A percentile compares a stretch with the other conserved stretches of the same genome.
Conservation (phyloP, 1,139 yeast genomes). For the Candida neerlandica region DNA sequence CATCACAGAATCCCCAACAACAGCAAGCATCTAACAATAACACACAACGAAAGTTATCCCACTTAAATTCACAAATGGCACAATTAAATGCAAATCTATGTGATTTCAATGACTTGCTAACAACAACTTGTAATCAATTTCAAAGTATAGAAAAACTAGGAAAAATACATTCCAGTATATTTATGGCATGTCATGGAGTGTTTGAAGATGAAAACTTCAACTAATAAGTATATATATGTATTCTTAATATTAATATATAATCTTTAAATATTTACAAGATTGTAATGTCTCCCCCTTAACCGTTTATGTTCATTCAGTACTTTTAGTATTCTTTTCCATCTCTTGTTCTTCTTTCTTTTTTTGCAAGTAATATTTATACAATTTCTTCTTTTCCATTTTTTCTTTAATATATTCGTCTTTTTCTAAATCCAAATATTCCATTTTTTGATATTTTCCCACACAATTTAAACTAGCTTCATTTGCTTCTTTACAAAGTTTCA, state of each 20-base stretch:
- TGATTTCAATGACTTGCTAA: constrained; percentile 57
- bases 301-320: not conserved
- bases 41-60: constrained; percentile 55
- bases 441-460: constrained; percentile 66
- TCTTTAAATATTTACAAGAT: not conserved
- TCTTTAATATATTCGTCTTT: constrained; percentile 64
- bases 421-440: constrained; percentile 69
- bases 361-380: constrained; percentile 15
- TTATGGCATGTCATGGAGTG: constrained; percentile 67
- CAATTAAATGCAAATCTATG: constrained; percentile 61
- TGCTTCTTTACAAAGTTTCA: constrained; percentile 51
- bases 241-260: not conserved
- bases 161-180: constrained; percentile 60
- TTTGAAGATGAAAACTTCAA: constrained; percentile 51
- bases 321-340: not conserved
- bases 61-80: constrained; percentile 63
- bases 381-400: constrained; percentile 45
- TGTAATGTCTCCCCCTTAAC: not conserved
- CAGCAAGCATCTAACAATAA: not conserved
- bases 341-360: constrained; percentile 7
- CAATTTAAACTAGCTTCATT: constrained; percentile 48
- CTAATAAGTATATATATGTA: constrained; percentile 1
- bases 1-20: not conserved
- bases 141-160: constrained; percentile 59
- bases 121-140: constrained; percentile 58